Evolutionary conservation across 2,329 filamentous ascomycete genomes (phyloP).

Genomic region (Ceratocystis diversiconidia): DNA sequence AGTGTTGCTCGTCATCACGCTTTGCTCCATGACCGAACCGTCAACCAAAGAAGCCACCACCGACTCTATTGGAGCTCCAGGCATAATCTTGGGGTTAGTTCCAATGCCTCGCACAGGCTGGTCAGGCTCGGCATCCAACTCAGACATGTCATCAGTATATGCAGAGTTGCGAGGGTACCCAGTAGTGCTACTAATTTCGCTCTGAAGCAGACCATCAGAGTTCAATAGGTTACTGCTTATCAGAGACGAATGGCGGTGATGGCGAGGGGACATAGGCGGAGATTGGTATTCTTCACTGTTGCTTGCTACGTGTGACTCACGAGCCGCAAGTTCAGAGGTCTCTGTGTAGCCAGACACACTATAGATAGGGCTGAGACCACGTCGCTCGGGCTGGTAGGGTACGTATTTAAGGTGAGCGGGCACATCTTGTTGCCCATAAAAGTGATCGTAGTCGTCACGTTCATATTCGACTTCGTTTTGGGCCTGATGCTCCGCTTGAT

Average conservation of each 20-base stretch:
- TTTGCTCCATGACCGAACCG: conserved; percentile 55
- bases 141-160: conserved; percentile 36
- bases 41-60: conserved; percentile 76
- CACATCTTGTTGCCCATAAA: conserved; percentile 47
- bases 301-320: conserved; percentile 41
- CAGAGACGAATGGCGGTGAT: conserved; percentile 40
- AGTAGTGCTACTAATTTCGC: conserved; percentile 13
- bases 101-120: conserved; percentile 58
- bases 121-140: conserved; percentile 47
- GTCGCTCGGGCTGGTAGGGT: conserved; percentile 53
- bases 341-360: conserved; percentile 80
- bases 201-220: conserved; percentile 25
- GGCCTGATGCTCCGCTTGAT: conserved; percentile 28
- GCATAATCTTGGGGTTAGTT: conserved; percentile 64
- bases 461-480: conserved; percentile 15
- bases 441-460: conserved; percentile 25
- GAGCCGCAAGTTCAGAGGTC: conserved; percentile 34
- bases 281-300: conserved; percentile 40
- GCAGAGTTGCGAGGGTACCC: conserved; percentile 40
- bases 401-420: conserved; percentile 50
- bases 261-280: conserved; percentile 40
- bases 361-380: conserved; percentile 74
- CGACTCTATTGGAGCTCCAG: conserved; percentile 66
- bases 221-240: conserved; percentile 30
- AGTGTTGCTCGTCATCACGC: conserved; percentile 45